phyloP scores from a whole-genome alignment of 1,139 yeast genomes.

The Zygoascus hellenicus region DNA sequence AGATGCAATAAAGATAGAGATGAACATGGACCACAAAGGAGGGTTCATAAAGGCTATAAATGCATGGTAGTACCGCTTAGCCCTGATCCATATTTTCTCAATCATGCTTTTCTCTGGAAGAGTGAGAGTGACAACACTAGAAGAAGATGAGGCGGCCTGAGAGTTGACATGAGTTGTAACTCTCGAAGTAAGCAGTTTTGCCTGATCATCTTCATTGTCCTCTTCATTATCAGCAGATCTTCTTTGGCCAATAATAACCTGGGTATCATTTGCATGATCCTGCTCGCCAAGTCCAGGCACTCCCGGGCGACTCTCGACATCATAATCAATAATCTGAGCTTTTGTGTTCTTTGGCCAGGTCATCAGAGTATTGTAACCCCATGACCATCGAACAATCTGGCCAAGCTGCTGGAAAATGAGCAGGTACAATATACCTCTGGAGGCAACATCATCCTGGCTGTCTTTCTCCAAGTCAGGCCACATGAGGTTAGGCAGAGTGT shows the following conservation, averaged over 20 bases:
- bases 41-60: conserved; percentile 73
- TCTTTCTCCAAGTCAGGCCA: conserved; percentile 73
- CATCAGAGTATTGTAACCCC: conserved; percentile 79
- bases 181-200: background rate
- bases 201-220: conserved; percentile 9
- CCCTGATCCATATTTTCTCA: background rate
- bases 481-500: conserved; percentile 61
- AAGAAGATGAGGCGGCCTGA: background rate
- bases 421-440: conserved; percentile 71
- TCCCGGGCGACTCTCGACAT: conserved; percentile 3
- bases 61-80: conserved; percentile 10
- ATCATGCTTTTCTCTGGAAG: background rate
- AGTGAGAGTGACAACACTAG: conserved; percentile 1
- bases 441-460: conserved; percentile 63
- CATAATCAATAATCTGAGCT: background rate
- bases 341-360: conserved; percentile 39
- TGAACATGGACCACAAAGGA: conserved; percentile 87
- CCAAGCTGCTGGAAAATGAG: conserved; percentile 81
- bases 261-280: background rate
- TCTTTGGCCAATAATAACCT: background rate
- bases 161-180: background rate
- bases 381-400: conserved; percentile 79
- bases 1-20: conserved; percentile 78
- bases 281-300: background rate
- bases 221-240: conserved; percentile 13